A percentile compares a stretch with the other conserved stretches of the same genome.
phyloP scores from a whole-genome alignment of 164 flowering plant species.

The Vitis labrusca region DNA sequence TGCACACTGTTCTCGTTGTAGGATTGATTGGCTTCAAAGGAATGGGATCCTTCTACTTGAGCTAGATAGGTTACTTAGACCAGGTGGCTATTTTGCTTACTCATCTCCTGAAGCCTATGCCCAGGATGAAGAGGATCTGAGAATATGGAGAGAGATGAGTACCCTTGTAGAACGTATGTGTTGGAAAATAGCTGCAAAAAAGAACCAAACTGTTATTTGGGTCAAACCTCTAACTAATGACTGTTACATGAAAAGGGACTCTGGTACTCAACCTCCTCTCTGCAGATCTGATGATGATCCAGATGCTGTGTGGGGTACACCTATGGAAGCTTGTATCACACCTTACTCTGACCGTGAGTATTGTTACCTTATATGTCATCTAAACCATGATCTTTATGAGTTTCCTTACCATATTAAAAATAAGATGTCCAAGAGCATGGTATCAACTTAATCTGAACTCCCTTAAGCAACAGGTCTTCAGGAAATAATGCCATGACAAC shows the following conservation, averaged over 20 bases:
- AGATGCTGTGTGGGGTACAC: conserved; percentile 71
- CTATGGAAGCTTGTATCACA: conserved; percentile 84
- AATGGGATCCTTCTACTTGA: conserved; percentile 91
- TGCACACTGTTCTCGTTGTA: conserved; percentile 93
- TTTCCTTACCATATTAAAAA: no score
- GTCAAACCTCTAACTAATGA: conserved; percentile 81
- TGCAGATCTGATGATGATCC: conserved; percentile 85
- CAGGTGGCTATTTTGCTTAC: conserved; percentile 95
- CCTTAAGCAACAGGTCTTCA: background rate
- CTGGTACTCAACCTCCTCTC: conserved; percentile 82
- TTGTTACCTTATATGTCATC: background rate
- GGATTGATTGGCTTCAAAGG: conserved; percentile 96
- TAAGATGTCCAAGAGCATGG: no score
- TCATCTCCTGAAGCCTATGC: conserved; percentile 98
- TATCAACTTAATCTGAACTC: background rate
- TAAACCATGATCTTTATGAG: no score
- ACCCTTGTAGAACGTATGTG: conserved; percentile 90
- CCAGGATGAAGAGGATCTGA: conserved; percentile 84
- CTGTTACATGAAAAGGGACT: conserved; percentile 72
- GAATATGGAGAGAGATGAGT: conserved; percentile 89
- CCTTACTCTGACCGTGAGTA: conserved; percentile 88
- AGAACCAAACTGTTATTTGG: conserved; percentile 91
- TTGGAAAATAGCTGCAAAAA: conserved; percentile 79
- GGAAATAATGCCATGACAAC: no score
- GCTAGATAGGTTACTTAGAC: conserved; percentile 84